Evolutionary conservation across 2,329 filamentous ascomycete genomes (phyloP).

Genomic region (Colletotrichum chlorophyti): DNA sequence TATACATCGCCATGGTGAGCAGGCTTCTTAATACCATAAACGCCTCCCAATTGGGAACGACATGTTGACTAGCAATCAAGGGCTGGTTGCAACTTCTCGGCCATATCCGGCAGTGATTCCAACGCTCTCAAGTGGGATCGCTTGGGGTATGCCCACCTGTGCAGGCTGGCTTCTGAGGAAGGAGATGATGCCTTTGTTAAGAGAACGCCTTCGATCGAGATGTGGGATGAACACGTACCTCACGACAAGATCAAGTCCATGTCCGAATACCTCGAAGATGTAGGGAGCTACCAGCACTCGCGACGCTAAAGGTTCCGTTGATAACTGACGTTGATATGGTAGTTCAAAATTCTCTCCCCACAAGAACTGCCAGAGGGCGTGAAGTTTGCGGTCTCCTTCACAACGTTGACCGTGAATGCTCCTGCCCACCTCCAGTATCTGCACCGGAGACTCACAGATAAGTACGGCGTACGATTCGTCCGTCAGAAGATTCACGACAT

Average conservation of each 20-base stretch:
- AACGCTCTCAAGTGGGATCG: slow-evolving; percentile 51
- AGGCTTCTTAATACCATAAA: too few species aligned
- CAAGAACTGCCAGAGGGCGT: slow-evolving; percentile 39
- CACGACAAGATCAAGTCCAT: slow-evolving; percentile 48
- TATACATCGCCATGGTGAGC: slow-evolving; percentile 51
- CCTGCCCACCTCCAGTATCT: slow-evolving; percentile 45
- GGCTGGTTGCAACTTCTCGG: slow-evolving; percentile 53
- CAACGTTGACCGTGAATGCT: slow-evolving; percentile 44
- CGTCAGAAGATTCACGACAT: slow-evolving; percentile 37
- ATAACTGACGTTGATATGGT: not conserved
- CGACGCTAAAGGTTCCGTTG: too few species aligned
- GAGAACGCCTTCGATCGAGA: slow-evolving; percentile 46
- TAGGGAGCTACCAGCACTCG: slow-evolving; percentile 34
- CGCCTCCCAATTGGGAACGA: too few species aligned
- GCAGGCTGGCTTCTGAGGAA: slow-evolving; percentile 37
- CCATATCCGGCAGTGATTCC: slow-evolving; percentile 47
- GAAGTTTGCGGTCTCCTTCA: slow-evolving; percentile 43
- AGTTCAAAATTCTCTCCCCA: slow-evolving; percentile 39
- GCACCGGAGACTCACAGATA: slow-evolving; percentile 31
- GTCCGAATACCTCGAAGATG: slow-evolving; percentile 47
- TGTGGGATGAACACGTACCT: slow-evolving; percentile 47
- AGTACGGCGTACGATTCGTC: slow-evolving; percentile 41
- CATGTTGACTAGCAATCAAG: slow-evolving; percentile 27
- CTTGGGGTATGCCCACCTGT: slow-evolving; percentile 46
- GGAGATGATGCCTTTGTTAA: slow-evolving; percentile 41